Conservation (phyloP, 768 basidiomycete genomes). For the Mycena vulgaris region DNA sequence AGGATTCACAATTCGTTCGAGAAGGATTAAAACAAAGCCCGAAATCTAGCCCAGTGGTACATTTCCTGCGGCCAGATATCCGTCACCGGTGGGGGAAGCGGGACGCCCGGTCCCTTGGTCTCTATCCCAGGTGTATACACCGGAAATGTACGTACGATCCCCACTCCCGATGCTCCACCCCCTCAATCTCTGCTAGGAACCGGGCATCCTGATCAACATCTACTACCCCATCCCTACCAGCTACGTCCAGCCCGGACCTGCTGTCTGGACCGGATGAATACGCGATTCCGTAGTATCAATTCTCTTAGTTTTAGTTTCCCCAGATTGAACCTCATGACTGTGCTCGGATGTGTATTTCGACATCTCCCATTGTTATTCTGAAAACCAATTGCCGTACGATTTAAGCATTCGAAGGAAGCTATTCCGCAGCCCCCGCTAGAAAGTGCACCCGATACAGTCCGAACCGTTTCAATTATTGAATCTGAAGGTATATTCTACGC, state of each 20-base stretch:
- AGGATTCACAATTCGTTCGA: conserved; percentile 27
- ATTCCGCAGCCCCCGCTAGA: no score
- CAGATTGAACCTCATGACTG: no score
- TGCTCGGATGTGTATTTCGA: no score
- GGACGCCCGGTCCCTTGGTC: conserved; percentile 53
- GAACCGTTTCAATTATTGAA: no score
- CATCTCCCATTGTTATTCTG: no score
- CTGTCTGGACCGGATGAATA: conserved; percentile 34
- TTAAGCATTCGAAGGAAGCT: no score
- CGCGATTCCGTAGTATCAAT: no score
- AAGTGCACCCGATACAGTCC: no score
- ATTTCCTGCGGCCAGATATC: conserved; percentile 58
- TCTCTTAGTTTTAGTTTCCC: no score
- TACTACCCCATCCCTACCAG: conserved; percentile 46
- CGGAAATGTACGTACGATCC: conserved; percentile 41
- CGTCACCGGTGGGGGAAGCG: conserved; percentile 58
- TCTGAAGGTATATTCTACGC: not conserved
- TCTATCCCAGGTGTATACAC: conserved; percentile 57
- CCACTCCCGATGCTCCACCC: no score
- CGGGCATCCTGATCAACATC: conserved; percentile 51
- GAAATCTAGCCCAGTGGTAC: conserved; percentile 50
- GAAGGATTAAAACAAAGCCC: not conserved
- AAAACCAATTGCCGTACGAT: no score
- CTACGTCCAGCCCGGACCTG: conserved; percentile 52
- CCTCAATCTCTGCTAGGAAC: conserved; percentile 22